Evolutionary conservation across 169 alveolate genomes (phyloP).

Genomic region (Plasmodium gonderi): DNA sequence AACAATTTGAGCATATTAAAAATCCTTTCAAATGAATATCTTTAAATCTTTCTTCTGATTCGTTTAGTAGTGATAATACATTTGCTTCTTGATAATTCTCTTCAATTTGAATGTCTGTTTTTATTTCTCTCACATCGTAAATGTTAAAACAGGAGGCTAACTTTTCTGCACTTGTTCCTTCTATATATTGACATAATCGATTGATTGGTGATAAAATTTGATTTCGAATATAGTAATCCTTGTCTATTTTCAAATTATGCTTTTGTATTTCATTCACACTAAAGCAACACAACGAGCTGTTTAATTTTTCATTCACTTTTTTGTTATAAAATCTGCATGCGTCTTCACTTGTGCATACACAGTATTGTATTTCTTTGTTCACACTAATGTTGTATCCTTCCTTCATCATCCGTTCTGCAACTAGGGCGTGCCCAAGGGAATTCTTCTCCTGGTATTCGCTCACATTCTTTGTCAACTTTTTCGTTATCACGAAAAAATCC

Average conservation of each 20-base stretch:
- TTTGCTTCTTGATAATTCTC: constrained; percentile 57
- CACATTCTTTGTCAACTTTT: constrained; percentile 63
- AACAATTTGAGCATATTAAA: constrained; percentile 32
- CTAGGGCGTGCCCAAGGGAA: constrained; percentile 96
- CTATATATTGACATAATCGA: constrained; percentile 92
- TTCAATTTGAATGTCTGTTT: constrained; percentile 41
- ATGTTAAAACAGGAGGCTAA: constrained; percentile 73
- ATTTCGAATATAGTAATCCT: constrained; percentile 92
- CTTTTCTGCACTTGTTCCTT: constrained; percentile 89
- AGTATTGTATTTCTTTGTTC: constrained; percentile 93
- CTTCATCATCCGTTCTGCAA: constrained; percentile 92
- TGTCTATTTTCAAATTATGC: constrained; percentile 86
- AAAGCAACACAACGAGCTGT: constrained; percentile 89
- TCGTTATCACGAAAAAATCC: constrained; percentile 60
- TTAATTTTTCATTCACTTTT: constrained; percentile 36
- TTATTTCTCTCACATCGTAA: constrained; percentile 57
- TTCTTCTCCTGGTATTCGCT: constrained; percentile 90
- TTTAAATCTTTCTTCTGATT: constrained; percentile 63
- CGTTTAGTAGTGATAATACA: constrained; percentile 47
- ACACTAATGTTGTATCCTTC: constrained; percentile 89
- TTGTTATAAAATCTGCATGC: constrained; percentile 36
- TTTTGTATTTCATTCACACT: constrained; percentile 90
- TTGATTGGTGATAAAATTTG: constrained; percentile 94
- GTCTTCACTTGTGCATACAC: constrained; percentile 89
- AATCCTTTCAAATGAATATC: constrained; percentile 69